Evolutionary conservation across 176 grass and related monocot genomes (phyloP).

Genomic region (Melocanna baccifera): DNA sequence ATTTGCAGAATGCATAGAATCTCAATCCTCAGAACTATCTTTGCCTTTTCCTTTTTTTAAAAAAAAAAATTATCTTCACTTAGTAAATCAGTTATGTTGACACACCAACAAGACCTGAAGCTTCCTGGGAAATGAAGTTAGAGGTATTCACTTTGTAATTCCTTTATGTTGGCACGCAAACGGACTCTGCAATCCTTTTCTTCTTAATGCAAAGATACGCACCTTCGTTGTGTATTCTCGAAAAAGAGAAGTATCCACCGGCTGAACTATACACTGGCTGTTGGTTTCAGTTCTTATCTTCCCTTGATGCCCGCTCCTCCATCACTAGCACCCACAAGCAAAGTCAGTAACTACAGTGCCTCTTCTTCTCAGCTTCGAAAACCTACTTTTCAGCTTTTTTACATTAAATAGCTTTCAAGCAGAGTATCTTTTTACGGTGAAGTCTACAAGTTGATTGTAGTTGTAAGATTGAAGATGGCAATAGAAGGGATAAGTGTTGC

Average conservation of each 20-base stretch:
- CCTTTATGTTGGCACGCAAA: not conserved
- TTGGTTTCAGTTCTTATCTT: conserved; percentile 20
- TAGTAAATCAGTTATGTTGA: not conserved
- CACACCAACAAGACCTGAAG: not conserved
- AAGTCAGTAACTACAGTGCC: too few relatives aligned
- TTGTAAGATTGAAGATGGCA: too few relatives aligned
- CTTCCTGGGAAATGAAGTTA: not conserved
- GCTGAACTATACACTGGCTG: not conserved
- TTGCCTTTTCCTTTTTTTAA: not conserved
- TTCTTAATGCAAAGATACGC: not conserved
- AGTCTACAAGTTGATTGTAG: too few relatives aligned
- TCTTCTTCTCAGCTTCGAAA: too few relatives aligned
- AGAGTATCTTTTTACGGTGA: too few relatives aligned
- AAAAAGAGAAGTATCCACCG: conserved; percentile 3
- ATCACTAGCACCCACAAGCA: conserved; percentile 12
- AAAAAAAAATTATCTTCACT: not conserved
- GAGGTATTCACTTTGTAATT: not conserved
- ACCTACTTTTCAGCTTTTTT: too few relatives aligned
- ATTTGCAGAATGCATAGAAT: not conserved
- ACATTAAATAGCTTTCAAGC: too few relatives aligned
- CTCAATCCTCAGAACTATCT: not conserved
- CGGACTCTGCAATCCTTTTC: not conserved
- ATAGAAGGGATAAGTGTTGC: too few relatives aligned
- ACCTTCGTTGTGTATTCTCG: not conserved
- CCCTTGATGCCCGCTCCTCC: not conserved